These are phyloP conservation scores for Peziza echinospora DNA, from an alignment of 495 filamentous ascomycete species.

Conservation along the genomic window DNA sequence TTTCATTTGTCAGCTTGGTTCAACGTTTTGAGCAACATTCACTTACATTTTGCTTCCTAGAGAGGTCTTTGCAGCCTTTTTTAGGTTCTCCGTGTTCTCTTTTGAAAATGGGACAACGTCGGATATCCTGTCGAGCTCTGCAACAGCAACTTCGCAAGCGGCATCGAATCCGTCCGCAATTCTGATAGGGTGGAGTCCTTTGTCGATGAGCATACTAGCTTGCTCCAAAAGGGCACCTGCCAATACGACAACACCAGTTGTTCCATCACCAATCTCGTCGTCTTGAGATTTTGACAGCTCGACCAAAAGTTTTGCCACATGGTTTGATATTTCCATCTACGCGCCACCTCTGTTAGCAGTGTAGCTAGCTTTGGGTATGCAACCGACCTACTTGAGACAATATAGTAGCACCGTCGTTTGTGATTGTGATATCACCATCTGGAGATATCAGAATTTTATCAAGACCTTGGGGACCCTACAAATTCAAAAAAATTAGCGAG, in stretches of 20 bases:
- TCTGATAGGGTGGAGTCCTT: constrained; percentile 94
- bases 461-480: constrained; percentile 70
- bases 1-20: constrained; percentile 15
- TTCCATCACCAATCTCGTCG: constrained; percentile 96
- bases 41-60: constrained; percentile 82
- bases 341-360: constrained; percentile 1
- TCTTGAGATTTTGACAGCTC: constrained; percentile 98
- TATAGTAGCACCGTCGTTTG: constrained; percentile 97
- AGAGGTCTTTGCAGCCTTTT: constrained; percentile 88
- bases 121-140: constrained; percentile 77
- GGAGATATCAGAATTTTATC: constrained; percentile 99
- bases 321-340: constrained; percentile 95
- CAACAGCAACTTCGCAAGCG: constrained; percentile 87
- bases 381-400: constrained; percentile 53
- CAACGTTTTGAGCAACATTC: background rate
- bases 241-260: constrained; percentile 91
- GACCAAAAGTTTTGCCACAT: constrained; percentile 88
- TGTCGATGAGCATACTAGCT: constrained; percentile 96
- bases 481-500: background rate
- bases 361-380: constrained; percentile 1
- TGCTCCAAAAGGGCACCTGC: constrained; percentile 89
- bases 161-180: constrained; percentile 97
- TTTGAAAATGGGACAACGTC: constrained; percentile 69
- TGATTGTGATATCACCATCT: constrained; percentile 97
- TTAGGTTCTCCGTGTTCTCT: constrained; percentile 56